These are phyloP conservation scores for Dichomitus squalens DNA, from an alignment of 1,284 basidiomycete species.

Conservation along the genomic window DNA sequence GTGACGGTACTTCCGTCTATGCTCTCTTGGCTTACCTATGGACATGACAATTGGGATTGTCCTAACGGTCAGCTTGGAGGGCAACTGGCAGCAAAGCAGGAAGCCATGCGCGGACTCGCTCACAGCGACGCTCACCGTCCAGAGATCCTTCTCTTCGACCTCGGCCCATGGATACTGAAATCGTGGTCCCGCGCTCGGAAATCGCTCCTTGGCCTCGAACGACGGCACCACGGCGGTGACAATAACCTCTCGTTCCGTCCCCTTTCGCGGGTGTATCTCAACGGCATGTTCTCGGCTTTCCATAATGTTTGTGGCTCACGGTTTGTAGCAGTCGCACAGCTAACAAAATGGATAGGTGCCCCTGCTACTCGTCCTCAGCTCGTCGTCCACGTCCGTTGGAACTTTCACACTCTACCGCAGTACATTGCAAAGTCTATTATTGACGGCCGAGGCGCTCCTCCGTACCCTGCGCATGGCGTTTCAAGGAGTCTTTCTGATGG, in stretches of 20 bases:
- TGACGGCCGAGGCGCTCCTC: constrained; percentile 60
- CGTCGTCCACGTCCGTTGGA: constrained; percentile 73
- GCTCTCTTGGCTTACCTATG: constrained; percentile 48
- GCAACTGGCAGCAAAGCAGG: constrained; percentile 65
- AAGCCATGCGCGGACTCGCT: constrained; percentile 70
- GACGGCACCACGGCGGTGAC: constrained; percentile 27
- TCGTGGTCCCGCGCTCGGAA: constrained; percentile 70
- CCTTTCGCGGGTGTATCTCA: constrained; percentile 58
- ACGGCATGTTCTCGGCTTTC: constrained; percentile 61
- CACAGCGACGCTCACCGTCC: constrained; percentile 70
- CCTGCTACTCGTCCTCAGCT: constrained; percentile 67
- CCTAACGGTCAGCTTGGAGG: constrained; percentile 54
- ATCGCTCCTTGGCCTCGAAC: constrained; percentile 57
- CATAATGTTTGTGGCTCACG: constrained; percentile 60
- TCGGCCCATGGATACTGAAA: constrained; percentile 79
- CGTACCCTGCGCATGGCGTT: constrained; percentile 69
- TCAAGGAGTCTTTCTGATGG: constrained; percentile 81
- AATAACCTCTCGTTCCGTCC: constrained; percentile 30
- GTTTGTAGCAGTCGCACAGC: not conserved
- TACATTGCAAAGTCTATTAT: constrained; percentile 72
- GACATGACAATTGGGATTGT: constrained; percentile 45
- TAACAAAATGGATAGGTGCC: constrained; percentile 53
- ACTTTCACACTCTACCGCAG: constrained; percentile 76
- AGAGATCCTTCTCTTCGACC: constrained; percentile 78
- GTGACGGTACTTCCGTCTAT: constrained; percentile 58